Evolutionary conservation across 768 basidiomycete genomes (phyloP).

Genomic region (Pisolithus microcarpus): DNA sequence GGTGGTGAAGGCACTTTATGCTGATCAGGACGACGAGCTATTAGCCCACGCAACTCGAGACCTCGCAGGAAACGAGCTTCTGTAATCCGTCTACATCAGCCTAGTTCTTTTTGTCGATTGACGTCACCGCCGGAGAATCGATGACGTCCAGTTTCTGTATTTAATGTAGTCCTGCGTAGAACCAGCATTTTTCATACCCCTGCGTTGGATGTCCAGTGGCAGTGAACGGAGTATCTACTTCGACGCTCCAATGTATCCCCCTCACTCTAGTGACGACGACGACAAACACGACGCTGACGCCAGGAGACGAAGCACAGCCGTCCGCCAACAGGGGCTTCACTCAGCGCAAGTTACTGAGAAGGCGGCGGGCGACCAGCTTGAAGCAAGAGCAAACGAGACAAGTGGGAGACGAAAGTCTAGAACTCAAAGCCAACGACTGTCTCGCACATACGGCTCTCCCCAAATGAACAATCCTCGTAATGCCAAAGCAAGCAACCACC

Average conservation of each 20-base stretch:
- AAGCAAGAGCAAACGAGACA: background rate
- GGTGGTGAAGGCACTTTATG: conserved; percentile 30
- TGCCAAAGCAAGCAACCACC: background rate
- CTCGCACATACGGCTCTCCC: background rate
- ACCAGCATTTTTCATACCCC: background rate
- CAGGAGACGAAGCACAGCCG: background rate
- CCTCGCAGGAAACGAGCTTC: conserved; percentile 14
- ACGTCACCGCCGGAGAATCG: background rate
- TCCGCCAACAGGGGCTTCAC: background rate
- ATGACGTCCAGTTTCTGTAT: background rate
- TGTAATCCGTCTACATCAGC: background rate
- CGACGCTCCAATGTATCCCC: conserved; percentile 36
- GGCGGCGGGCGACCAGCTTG: background rate
- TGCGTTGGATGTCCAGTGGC: conserved; percentile 8
- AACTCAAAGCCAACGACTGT: background rate
- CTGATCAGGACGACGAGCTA: conserved; percentile 26
- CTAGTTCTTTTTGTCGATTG: background rate
- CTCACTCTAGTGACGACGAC: background rate
- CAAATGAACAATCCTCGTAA: background rate
- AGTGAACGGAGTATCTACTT: conserved; percentile 37
- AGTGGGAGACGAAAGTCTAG: background rate
- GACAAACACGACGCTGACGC: background rate
- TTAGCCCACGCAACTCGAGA: conserved; percentile 20
- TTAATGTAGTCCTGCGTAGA: background rate
- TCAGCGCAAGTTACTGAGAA: background rate